Evolutionary conservation across 768 basidiomycete genomes (phyloP).

Genomic region (Pleurotus citrinopileatus): DNA sequence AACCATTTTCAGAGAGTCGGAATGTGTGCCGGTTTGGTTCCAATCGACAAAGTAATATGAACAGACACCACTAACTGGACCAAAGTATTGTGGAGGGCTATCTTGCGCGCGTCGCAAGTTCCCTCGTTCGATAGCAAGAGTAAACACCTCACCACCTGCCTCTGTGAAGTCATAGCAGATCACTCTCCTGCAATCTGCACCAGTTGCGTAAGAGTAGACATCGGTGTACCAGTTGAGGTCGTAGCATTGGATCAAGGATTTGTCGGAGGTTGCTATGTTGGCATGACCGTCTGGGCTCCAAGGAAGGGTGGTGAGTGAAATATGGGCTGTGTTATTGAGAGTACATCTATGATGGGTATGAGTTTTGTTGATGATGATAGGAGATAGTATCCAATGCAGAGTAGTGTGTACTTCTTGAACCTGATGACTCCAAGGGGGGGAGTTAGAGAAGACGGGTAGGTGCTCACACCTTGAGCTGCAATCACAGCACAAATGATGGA

Average conservation of each 20-base stretch:
- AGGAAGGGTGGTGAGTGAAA: background rate
- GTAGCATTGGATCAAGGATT: background rate
- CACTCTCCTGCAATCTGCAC: background rate
- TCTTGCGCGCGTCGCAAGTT: background rate
- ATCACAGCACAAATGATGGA: background rate
- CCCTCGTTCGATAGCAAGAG: background rate
- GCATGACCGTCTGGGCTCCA: background rate
- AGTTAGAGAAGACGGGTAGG: background rate
- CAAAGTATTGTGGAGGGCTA: background rate
- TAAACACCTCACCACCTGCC: background rate
- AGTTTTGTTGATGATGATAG: no score
- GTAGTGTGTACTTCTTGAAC: background rate
- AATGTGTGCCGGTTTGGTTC: background rate
- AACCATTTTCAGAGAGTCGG: background rate
- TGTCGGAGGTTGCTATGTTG: background rate
- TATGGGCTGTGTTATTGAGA: background rate
- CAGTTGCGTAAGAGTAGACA: background rate
- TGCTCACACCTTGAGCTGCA: background rate
- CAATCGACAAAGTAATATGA: background rate
- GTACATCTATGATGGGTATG: background rate
- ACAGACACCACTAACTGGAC: background rate
- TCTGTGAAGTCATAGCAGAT: background rate
- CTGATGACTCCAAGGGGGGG: conserved; percentile 1
- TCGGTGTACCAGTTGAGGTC: background rate
- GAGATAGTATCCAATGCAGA: background rate